Base-by-base conservation (phyloP, 2,329 filamentous ascomycete genomes). In the Coniella vitis region DNA sequence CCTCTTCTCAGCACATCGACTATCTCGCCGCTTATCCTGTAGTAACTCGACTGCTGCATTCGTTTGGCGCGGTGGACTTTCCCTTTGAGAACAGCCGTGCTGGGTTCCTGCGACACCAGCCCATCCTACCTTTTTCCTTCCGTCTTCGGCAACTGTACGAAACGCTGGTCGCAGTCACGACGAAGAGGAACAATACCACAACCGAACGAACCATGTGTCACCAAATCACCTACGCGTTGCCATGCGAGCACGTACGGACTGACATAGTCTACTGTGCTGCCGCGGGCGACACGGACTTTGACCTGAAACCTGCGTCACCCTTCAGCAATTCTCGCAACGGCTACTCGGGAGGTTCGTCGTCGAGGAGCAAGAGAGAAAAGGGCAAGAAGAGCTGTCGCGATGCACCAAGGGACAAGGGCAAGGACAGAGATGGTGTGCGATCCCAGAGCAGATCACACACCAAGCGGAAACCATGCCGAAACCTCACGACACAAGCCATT, bases 201-300 rank as follows among this genome's bases (percentile, higher is more conserved):
- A 38, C 13, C 13, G 4, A 31, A 29, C 22, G n/a, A 10, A 16
- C 32, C 48, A 76, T 76, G 74, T 77, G 73, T 56, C 72, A 71
- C 56, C 69, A 73, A 52, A 67, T 70, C 45, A 70, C 66, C 40
- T 76, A 76, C 59, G 73, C 69, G 31, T 65, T 77, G 45, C 67
- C 69, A 39, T 78, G 75, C 59, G 72, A 75, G 60, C 74, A 78
- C 58, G 65, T 75, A 56, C 65, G 66, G 51, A 71, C 67, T 14
- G 62, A 68, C 49, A 68, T 65, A 32, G 62, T 65, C 48, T 73
- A 71, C 64, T 78, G 74, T 55, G 54, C 66, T 13, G 64, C 69
- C n/a, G 70, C 69, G 7, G 59, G 65, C 7, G 43, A 48, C 5
- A 36, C 36, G 3, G 34, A 41, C 45, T 39, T 55, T 54, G 13